Evolutionary conservation across 805 yeast genomes (phyloP).

Genomic region (Lipomyces sp.): DNA sequence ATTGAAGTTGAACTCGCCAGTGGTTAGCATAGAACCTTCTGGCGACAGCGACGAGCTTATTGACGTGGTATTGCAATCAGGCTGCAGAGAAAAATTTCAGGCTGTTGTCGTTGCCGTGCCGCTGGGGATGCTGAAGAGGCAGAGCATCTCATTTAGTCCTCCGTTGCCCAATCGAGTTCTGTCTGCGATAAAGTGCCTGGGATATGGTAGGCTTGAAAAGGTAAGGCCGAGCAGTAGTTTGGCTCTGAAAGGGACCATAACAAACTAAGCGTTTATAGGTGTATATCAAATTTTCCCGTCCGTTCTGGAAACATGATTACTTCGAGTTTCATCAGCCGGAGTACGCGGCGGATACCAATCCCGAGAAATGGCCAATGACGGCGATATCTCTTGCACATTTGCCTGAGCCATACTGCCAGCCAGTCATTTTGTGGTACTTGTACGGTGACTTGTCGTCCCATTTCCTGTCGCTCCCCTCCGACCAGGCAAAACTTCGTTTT

Average conservation of each 20-base stretch:
- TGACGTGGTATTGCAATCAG: background rate
- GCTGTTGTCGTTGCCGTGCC: constrained; percentile 36
- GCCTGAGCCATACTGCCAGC: constrained; percentile 25
- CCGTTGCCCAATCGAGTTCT: constrained; percentile 24
- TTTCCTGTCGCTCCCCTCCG: constrained; percentile 23
- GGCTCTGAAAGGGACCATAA: background rate
- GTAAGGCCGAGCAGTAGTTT: background rate
- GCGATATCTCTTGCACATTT: constrained; percentile 21
- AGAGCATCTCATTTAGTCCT: constrained; percentile 31
- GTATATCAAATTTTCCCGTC: constrained; percentile 34
- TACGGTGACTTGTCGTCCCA: constrained; percentile 30
- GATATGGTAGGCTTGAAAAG: constrained; percentile 36
- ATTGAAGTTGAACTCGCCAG: constrained; percentile 4
- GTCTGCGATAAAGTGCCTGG: constrained; percentile 29
- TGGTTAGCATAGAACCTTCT: background rate
- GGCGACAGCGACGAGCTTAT: background rate
- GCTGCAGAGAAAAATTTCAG: constrained; percentile 21
- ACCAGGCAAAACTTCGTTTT: constrained; percentile 27
- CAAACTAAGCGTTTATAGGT: constrained; percentile 10
- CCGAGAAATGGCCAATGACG: constrained; percentile 13
- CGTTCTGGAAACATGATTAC: constrained; percentile 35
- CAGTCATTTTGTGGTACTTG: constrained; percentile 31
- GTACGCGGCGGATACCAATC: constrained; percentile 10
- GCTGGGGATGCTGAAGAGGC: constrained; percentile 33
- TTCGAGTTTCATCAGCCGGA: constrained; percentile 31